phyloP scores from a whole-genome alignment of 1,139 yeast genomes.

The Diutina neorugosa region DNA sequence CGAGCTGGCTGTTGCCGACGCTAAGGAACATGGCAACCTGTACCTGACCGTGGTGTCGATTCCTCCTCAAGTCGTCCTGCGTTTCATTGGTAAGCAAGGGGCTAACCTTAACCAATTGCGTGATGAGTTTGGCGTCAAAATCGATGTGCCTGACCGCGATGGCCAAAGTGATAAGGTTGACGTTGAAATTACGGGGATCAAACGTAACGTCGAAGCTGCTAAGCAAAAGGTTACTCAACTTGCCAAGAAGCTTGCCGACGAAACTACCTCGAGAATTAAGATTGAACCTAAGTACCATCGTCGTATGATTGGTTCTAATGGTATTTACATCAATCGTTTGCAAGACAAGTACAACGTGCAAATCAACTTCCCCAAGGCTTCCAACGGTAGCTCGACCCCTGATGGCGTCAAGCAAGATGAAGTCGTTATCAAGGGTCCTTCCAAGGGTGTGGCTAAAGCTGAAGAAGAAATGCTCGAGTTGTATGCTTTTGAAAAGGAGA shows the following conservation, averaged over 20 bases:
- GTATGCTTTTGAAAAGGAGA: conserved; percentile 77
- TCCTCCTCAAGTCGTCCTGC: conserved; percentile 58
- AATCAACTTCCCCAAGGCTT: conserved; percentile 53
- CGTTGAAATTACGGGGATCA: conserved; percentile 62
- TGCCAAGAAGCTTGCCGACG: conserved; percentile 78
- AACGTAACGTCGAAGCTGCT: conserved; percentile 70
- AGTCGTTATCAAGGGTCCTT: conserved; percentile 80
- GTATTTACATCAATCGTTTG: conserved; percentile 71
- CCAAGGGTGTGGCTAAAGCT: conserved; percentile 78
- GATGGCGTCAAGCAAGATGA: conserved; percentile 37
- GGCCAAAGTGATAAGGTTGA: conserved; percentile 29
- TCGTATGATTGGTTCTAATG: conserved; percentile 74
- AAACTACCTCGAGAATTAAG: conserved; percentile 46
- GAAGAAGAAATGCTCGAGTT: conserved; percentile 79
- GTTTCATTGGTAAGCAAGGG: conserved; percentile 88
- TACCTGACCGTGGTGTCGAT: conserved; percentile 41
- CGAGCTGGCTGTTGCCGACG: conserved; percentile 44
- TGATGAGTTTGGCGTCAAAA: conserved; percentile 68
- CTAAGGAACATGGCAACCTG: conserved; percentile 40
- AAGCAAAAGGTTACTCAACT: conserved; percentile 43
- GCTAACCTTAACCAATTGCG: conserved; percentile 54
- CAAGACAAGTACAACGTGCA: conserved; percentile 82
- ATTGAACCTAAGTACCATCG: conserved; percentile 76
- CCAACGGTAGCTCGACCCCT: conserved; percentile 13
- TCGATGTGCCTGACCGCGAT: conserved; percentile 44